Conservation (phyloP, 768 basidiomycete species). For the Filobasidium wieringae region DNA sequence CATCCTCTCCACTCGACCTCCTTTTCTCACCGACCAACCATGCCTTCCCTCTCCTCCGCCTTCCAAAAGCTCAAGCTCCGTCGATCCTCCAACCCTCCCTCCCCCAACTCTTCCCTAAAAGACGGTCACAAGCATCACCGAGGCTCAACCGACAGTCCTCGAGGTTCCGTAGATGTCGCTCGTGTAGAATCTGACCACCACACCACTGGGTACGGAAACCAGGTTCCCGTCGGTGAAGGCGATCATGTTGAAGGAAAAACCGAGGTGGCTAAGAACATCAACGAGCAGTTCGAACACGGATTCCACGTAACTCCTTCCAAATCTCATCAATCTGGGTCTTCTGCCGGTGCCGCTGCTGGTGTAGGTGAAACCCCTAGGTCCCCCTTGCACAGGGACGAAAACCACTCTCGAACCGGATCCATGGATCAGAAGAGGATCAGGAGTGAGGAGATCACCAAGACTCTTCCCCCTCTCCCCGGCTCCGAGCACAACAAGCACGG, state of each 20-base stretch:
- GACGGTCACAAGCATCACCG: too few species aligned
- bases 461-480: slow-evolving; percentile 8
- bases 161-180: too few species aligned
- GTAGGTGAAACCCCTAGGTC: too few species aligned
- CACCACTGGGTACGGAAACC: background rate
- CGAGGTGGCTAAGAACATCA: background rate
- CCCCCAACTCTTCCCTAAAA: background rate
- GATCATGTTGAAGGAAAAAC: background rate
- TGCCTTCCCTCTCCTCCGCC: slow-evolving; percentile 15
- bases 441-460: slow-evolving; percentile 5
- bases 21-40: background rate
- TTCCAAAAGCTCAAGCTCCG: slow-evolving; percentile 16
- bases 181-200: background rate
- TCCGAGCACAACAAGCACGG: background rate
- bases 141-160: too few species aligned
- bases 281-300: background rate
- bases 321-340: too few species aligned
- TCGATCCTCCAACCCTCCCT: slow-evolving; percentile 2
- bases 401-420: too few species aligned
- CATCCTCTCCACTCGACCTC: background rate
- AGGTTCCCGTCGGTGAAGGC: background rate
- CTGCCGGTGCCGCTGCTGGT: too few species aligned
- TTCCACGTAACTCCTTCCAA: too few species aligned
- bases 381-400: too few species aligned
- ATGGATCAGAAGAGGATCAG: too few species aligned